Percentiles rank a stretch among this genome's conserved stretches.
phyloP scores from a whole-genome alignment of 1,284 basidiomycete genomes.

The Calocybe gambosa region DNA sequence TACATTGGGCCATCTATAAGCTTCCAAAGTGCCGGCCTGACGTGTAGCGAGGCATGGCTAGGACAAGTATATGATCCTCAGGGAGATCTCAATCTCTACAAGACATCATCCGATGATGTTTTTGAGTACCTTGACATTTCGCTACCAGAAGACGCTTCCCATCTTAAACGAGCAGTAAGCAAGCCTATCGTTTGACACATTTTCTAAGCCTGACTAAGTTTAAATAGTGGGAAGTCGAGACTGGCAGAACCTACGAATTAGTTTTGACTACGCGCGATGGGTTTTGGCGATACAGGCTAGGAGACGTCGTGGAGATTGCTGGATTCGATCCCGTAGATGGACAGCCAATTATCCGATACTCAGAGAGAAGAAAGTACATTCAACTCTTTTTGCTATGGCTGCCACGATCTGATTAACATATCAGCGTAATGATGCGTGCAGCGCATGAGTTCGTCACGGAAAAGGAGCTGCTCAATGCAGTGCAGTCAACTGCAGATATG shows the following conservation, averaged over 20 bases:
- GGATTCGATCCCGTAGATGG: slow-evolving; percentile 17
- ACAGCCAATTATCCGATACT: slow-evolving; percentile 15
- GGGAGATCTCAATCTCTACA: slow-evolving; percentile 12
- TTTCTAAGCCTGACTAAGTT: neutral
- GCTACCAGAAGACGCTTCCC: slow-evolving; percentile 1
- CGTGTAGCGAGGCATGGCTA: slow-evolving; percentile 10
- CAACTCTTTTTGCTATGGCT: neutral
- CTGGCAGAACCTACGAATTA: slow-evolving; percentile 16
- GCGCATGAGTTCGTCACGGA: slow-evolving; percentile 13
- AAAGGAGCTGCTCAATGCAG: slow-evolving; percentile 9
- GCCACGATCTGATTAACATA: neutral
- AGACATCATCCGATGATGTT: slow-evolving; percentile 10
- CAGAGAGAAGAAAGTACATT: slow-evolving; percentile 15
- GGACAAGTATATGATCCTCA: slow-evolving; percentile 7
- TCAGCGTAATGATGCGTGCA: slow-evolving; percentile 13
- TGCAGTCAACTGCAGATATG: slow-evolving; percentile 7
- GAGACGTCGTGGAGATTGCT: slow-evolving; percentile 15
- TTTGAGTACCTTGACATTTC: slow-evolving; percentile 12
- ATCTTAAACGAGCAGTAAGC: slow-evolving; percentile 6
- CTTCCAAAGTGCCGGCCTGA: slow-evolving; percentile 5
- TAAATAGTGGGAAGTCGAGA: slow-evolving; percentile 15
- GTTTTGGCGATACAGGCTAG: slow-evolving; percentile 17
- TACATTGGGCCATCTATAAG: slow-evolving; percentile 8
- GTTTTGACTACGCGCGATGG: slow-evolving; percentile 17
- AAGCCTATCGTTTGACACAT: neutral